Percentiles rank a stretch among this genome's conserved stretches.
Evolutionary conservation across 2,329 filamentous ascomycete genomes (phyloP).

Genomic region (Lachnellula subtilissima): DNA sequence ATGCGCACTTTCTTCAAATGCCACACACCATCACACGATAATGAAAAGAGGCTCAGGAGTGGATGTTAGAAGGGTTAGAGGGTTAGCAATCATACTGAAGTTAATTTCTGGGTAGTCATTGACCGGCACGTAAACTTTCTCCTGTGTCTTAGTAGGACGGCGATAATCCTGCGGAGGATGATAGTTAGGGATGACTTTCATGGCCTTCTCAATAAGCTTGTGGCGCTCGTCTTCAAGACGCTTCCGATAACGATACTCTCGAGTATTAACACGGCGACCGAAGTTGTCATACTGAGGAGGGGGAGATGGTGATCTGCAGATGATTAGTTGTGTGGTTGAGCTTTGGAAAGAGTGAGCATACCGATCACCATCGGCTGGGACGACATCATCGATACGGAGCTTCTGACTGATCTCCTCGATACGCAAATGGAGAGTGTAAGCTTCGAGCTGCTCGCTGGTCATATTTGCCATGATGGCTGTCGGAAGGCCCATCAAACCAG

Average conservation of each 20-base stretch:
- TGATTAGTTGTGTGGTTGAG: constrained; percentile 10
- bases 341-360: constrained; percentile 43
- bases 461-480: constrained; percentile 96
- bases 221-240: constrained; percentile 97
- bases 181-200: constrained; percentile 99
- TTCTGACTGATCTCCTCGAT: constrained; percentile 99
- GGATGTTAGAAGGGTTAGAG: constrained; percentile 73
- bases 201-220: constrained; percentile 97
- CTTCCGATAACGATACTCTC: constrained; percentile 98
- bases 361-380: constrained; percentile 94
- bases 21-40: constrained; percentile 35
- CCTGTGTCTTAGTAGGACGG: constrained; percentile 98
- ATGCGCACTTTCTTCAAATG: constrained; percentile 27
- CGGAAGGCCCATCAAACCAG: constrained; percentile 92
- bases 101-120: constrained; percentile 99
- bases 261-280: constrained; percentile 97
- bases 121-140: constrained; percentile 99
- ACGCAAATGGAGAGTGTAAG: constrained; percentile 90
- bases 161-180: constrained; percentile 98
- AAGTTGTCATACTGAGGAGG: constrained; percentile 98
- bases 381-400: constrained; percentile 97
- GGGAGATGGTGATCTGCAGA: constrained; percentile 80
- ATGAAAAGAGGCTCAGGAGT: constrained; percentile 36
- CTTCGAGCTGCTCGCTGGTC: constrained; percentile 97
- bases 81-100: constrained; percentile 99